phyloP scores from a whole-genome alignment of 2,329 filamentous ascomycete species.

The Sphaerulina musiva region DNA sequence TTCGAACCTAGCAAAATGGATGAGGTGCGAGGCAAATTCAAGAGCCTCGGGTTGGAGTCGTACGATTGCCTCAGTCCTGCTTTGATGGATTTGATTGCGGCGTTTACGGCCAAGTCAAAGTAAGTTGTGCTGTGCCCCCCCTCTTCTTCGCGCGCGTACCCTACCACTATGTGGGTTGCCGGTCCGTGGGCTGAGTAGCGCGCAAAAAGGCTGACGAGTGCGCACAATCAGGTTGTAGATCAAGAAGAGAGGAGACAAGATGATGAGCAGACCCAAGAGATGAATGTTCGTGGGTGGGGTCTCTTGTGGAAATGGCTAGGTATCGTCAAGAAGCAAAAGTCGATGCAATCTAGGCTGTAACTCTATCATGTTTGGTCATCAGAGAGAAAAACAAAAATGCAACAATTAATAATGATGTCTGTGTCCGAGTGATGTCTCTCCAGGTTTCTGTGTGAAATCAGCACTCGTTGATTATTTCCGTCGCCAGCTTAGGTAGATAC shows the following conservation, averaged over 20 bases:
- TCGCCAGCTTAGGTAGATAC: too few relatives aligned
- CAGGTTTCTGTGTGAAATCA: too few relatives aligned
- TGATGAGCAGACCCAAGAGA: neutral
- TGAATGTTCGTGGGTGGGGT: conserved; percentile 1
- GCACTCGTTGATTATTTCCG: too few relatives aligned
- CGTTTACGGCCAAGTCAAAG: conserved; percentile 22
- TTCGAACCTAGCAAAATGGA: conserved; percentile 52
- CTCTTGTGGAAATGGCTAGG: conserved; percentile 9
- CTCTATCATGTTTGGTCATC: neutral
- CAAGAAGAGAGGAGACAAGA: neutral
- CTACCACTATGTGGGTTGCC: neutral
- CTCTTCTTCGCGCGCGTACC: neutral
- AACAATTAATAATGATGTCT: neutral
- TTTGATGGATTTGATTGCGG: conserved; percentile 51
- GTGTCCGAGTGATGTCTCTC: too few relatives aligned
- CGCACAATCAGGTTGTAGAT: conserved; percentile 15
- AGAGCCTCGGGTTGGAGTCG: conserved; percentile 50
- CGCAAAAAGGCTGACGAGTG: conserved; percentile 10
- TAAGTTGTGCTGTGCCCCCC: conserved; percentile 9
- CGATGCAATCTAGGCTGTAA: conserved; percentile 6
- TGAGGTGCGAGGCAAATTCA: conserved; percentile 50
- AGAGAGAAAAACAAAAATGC: neutral
- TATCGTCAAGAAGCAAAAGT: conserved; percentile 6
- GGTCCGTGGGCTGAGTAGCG: conserved; percentile 5
- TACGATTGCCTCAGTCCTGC: conserved; percentile 58